Evolutionary conservation across 805 yeast species (phyloP), one percentile per base, ranked within the genome.

Genomic region (Yamadazyma ubonensis): DNA sequence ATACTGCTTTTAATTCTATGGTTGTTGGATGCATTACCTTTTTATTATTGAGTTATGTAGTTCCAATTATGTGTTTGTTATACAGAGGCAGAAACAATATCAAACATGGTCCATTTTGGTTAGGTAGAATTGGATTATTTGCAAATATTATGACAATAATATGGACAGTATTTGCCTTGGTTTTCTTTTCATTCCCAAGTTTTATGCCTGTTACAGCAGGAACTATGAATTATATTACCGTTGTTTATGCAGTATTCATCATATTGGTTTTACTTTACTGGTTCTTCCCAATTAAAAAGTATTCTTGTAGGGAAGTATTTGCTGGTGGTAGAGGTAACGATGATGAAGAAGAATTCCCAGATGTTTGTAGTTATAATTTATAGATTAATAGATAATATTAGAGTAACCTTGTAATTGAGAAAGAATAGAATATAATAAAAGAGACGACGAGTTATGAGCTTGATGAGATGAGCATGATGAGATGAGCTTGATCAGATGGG

Each of bases 151-250:
- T 81, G 2, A 63, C 76, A 11, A 42, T 81, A 3, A 48, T 57
- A 3, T 83, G 87, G 85, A 70, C 86, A 0, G 34, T 71, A 0
- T 83, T 83, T 51, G 73, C 81, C 5, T 44, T 76, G 4, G 71
- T 80, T 2, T 78, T 83, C 59, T 82, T 75, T 65, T 77, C 79
- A 32, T 76, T 83, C 66, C 89, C 90, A 21, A 61, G 78, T 18
- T 64, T 63, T 8, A 68, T 77, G 74, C 90, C 89, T 2, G 88
- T 73, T 2, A 66, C 70, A 2, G 72, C 70, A 25, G 74, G 76
- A 29, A 70, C 72, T 46, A 83, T 83, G 89, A 83, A 83, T 56
- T 83, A 83, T 49, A 79, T 81, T 11, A 58, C 75, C 22, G 84
- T 73, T 6, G 84, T 78, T 14, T 36, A 55, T 33, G 61, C 50